Evolutionary conservation across 1,139 yeast genomes (phyloP).

Genomic region (Yueomyces sp.): DNA sequence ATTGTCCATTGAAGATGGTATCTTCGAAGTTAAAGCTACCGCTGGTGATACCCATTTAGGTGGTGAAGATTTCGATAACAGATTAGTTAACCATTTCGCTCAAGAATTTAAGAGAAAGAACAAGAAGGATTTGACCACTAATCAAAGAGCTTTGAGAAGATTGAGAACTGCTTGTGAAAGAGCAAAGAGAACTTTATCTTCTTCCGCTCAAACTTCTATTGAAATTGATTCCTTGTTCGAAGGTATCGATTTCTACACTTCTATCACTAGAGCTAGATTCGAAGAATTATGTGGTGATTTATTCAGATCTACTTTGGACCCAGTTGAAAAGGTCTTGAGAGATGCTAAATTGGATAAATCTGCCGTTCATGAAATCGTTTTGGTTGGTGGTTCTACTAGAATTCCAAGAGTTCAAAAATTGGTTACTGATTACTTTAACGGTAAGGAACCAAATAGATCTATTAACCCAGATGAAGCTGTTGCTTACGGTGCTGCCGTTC

Average conservation of each 20-base stretch:
- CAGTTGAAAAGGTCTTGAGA: slow-evolving; percentile 77
- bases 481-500: slow-evolving; percentile 96
- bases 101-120: slow-evolving; percentile 79
- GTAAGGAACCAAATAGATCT: slow-evolving; percentile 82
- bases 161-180: slow-evolving; percentile 87
- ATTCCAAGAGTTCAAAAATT: slow-evolving; percentile 83
- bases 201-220: slow-evolving; percentile 75
- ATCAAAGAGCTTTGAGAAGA: slow-evolving; percentile 79
- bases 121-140: slow-evolving; percentile 59
- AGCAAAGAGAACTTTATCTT: slow-evolving; percentile 82
- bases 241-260: slow-evolving; percentile 81
- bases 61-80: slow-evolving; percentile 75
- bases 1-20: slow-evolving; percentile 93
- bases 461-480: slow-evolving; percentile 94
- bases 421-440: slow-evolving; percentile 43
- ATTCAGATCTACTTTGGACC: slow-evolving; percentile 77
- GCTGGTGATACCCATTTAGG: slow-evolving; percentile 85
- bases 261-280: slow-evolving; percentile 83
- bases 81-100: slow-evolving; percentile 66
- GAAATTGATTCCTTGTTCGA: slow-evolving; percentile 90
- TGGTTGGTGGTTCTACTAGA: slow-evolving; percentile 91
- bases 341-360: slow-evolving; percentile 71
- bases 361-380: slow-evolving; percentile 71
- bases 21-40: slow-evolving; percentile 96
- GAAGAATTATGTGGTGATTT: slow-evolving; percentile 77